Evolutionary conservation across 345 rosid species (phyloP), one percentile per base, ranked within the genome.

Genomic region (Eucalyptus dawsonii): DNA sequence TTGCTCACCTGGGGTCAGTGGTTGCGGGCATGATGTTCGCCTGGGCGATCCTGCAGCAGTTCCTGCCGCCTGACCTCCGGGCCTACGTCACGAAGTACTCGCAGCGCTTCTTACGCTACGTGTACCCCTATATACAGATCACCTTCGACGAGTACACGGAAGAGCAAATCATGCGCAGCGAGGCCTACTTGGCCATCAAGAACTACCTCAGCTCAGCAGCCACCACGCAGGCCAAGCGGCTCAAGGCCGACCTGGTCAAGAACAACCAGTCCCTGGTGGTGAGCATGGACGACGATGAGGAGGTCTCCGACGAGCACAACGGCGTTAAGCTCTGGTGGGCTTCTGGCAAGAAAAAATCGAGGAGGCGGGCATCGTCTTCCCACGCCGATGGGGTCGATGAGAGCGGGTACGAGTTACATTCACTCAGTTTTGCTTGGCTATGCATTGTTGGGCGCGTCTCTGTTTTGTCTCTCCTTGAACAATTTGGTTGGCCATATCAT

Each of bases 271-370:
- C 89, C 50, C 16, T 90, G 72, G 37, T 90, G 37, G 37, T 90
- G 10, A 90, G 87, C 49, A 88, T 88, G 91, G 91, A 87, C 51
- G 91, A 90, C 80, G 0, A 90, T 21, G 89, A 90, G 81, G 91
- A 90, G 87, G 87, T 87, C 87, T 58, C 89, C 47, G 91, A 90
- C 27, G 3, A 21, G 54, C 6, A 80, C 58, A 22, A 62, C 25
- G 89, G 91, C 17, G 89, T 88, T 54, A 60, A 87, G 89, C 12
- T 90, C 50, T 49, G 89, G 91, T 90, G 91, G 91, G 42, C 89
- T 47, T 90, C 89, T 22, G 65, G 65, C 83, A 80, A 49, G 19
- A 88, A 3, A 24, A 1, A 4, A 29, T 45, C 50, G 19, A 47
- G 15, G 58, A 19, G 9, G 40, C 45, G 13, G 87, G 10, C 88